Base-by-base conservation (phyloP, 768 basidiomycete genomes). In the Dacryopinax primogenitus region DNA sequence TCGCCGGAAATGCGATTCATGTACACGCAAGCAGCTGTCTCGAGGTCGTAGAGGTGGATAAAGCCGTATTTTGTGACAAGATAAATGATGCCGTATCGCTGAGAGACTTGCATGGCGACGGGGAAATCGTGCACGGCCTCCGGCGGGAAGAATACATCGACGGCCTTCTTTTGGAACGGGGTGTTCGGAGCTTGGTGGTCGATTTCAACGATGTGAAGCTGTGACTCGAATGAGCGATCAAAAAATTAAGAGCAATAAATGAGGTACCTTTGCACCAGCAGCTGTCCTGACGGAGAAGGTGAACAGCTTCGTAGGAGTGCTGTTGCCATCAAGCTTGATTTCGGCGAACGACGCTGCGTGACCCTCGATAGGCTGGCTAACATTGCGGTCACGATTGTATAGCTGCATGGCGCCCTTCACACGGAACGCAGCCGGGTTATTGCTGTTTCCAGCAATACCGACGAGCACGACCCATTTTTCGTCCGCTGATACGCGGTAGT, bases 1-100 rank as follows among this genome's bases (percentile, higher is more conserved):
- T 99, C 96, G 34, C 96, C 95, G 44, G 91, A 93, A 74, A 99
- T 99, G 69, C 96, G 89, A 82, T 99, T 99, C 96, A 99, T 99
- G 80, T 98, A 99, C 66, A 99, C 85, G 78, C 96, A 98, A 45
- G 91, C 87, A 65, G 94, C 96, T 9, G 92, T 84, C 76, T 99
- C 96, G 68, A 98, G 84, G 76, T 99, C 96, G 76, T 99, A 99
- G 15, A 99, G 83, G 76, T 98, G 96, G 73, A 99, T 98, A 78
- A 99, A 99, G 41, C 96, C 96, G 74, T 92, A 98, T 76, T 99
- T 99, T 65, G 96, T 98, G 73, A 97, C 91, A 65, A 99, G 83
- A 78, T 94, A 99, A 72, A 96, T 79, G 76, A 99, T 92, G 35
- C 96, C 95, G 76, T 96, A 94, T 75, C 91, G 90, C 76, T 88